A percentile compares a stretch with the other conserved stretches of the same genome.
Evolutionary conservation across 1,284 basidiomycete genomes (phyloP).

Genomic region (Ganoderma lucidum): DNA sequence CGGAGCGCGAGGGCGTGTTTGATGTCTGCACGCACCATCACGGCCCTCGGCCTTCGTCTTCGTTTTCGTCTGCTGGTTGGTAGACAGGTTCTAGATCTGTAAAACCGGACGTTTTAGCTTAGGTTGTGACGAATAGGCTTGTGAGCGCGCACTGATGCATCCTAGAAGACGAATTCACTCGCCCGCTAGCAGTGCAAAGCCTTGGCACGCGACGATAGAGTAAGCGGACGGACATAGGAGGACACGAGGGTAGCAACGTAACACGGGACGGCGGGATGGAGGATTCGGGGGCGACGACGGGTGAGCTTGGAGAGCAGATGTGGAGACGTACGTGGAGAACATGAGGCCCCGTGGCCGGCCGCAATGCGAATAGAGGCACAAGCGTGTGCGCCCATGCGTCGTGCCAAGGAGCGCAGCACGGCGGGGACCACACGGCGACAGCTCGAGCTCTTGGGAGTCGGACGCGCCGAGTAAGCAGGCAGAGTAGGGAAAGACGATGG

Average conservation of each 20-base stretch:
- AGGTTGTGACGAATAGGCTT: neutral
- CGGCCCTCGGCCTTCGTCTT: neutral
- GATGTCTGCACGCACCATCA: neutral
- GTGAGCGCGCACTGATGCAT: neutral
- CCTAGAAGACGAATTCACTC: neutral
- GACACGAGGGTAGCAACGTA: neutral
- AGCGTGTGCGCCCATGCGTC: neutral
- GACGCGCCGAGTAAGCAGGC: neutral
- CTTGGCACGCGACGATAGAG: neutral
- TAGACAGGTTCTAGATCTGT: neutral
- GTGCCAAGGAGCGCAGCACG: neutral
- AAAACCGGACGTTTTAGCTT: neutral
- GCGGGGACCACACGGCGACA: neutral
- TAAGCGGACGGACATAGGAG: neutral
- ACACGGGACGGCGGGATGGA: neutral
- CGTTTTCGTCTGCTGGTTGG: too few species aligned
- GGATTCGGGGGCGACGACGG: neutral
- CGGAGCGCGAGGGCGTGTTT: neutral
- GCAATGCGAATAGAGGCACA: conserved; percentile 4
- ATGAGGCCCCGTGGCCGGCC: neutral
- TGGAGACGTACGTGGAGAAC: neutral
- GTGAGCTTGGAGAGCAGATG: neutral
- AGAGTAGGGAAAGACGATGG: neutral
- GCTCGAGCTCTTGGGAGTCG: neutral
- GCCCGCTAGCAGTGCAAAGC: too few species aligned